Evolutionary conservation across 495 filamentous ascomycete species (phyloP).

Genomic region (Penicillium psychrofluorescens): DNA sequence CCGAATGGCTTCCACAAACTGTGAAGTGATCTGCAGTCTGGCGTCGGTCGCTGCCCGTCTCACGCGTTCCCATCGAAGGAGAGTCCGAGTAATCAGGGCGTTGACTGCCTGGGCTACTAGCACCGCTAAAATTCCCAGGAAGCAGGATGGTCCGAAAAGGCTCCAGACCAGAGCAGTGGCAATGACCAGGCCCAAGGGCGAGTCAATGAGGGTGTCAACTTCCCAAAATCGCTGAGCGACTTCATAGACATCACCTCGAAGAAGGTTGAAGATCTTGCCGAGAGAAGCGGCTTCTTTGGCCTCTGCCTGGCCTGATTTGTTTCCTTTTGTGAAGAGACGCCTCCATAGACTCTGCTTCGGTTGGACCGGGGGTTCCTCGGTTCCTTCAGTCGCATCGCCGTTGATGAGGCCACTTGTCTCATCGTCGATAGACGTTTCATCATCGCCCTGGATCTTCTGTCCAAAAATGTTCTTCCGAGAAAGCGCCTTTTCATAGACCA

Average conservation of each 20-base stretch:
- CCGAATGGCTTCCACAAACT: conserved; percentile 79
- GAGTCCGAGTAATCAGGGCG: conserved; percentile 48
- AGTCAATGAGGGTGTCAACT: conserved; percentile 55
- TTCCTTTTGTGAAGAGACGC: conserved; percentile 2
- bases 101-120: conserved; percentile 59
- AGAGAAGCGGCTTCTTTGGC: conserved; percentile 59
- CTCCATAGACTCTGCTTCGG: conserved; percentile 5
- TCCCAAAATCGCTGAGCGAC: conserved; percentile 82
- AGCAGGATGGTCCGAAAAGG: conserved; percentile 71
- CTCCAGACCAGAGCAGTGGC: conserved; percentile 64
- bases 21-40: conserved; percentile 65
- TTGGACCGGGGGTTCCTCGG: conserved; percentile 1
- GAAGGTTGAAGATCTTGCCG: conserved; percentile 77
- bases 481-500: conserved; percentile 79
- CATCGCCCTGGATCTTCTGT: conserved; percentile 15
- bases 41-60: conserved; percentile 62
- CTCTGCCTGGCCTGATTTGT: conserved; percentile 11
- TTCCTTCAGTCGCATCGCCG: conserved; percentile 1
- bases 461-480: conserved; percentile 63
- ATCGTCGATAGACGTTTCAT: background rate
- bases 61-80: conserved; percentile 55
- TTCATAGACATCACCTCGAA: conserved; percentile 75
- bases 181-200: conserved; percentile 61
- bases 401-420: background rate
- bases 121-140: conserved; percentile 61